Evolutionary conservation across 2,329 filamentous ascomycete species (phyloP).

Genomic region (Ascocoryne sarcoides): DNA sequence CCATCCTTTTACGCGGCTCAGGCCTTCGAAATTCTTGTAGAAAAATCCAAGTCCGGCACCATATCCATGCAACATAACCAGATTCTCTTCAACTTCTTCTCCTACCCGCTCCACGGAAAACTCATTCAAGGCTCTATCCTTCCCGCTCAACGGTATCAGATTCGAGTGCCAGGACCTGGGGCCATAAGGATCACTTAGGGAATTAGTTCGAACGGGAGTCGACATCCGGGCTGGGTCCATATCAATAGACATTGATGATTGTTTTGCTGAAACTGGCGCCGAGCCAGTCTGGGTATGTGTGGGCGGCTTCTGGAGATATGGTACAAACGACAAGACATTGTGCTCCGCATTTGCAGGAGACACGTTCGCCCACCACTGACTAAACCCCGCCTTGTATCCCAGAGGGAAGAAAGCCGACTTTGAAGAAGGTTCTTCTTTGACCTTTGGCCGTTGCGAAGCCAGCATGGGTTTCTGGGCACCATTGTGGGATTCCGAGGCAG

Average conservation of each 20-base stretch:
- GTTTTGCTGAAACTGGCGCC: slow-evolving; percentile 35
- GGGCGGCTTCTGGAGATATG: slow-evolving; percentile 67
- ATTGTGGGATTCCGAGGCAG: slow-evolving; percentile 27
- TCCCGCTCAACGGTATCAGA: slow-evolving; percentile 76
- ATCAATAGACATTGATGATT: slow-evolving; percentile 31
- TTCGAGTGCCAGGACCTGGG: slow-evolving; percentile 78
- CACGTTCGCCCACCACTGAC: slow-evolving; percentile 90
- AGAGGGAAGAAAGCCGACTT: slow-evolving; percentile 62
- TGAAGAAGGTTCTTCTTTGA: slow-evolving; percentile 19
- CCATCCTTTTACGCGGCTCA: slow-evolving; percentile 73
- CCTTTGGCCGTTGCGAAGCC: slow-evolving; percentile 38
- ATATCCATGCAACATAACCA: slow-evolving; percentile 96
- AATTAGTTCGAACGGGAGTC: slow-evolving; percentile 33
- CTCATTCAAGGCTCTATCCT: slow-evolving; percentile 83
- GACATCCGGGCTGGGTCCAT: slow-evolving; percentile 32
- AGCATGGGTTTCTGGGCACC: slow-evolving; percentile 37
- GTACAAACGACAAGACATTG: slow-evolving; percentile 76
- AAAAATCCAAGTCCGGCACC: slow-evolving; percentile 95
- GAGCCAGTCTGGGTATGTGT: slow-evolving; percentile 44
- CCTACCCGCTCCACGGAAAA: slow-evolving; percentile 80
- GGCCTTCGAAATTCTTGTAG: slow-evolving; percentile 92
- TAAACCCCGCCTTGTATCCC: slow-evolving; percentile 83
- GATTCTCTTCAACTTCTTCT: slow-evolving; percentile 70
- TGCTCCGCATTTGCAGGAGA: slow-evolving; percentile 79
- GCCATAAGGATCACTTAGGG: slow-evolving; percentile 67